Conservation (phyloP, 1,284 basidiomycete species). For the Sanghuangporus weigelae region DNA sequence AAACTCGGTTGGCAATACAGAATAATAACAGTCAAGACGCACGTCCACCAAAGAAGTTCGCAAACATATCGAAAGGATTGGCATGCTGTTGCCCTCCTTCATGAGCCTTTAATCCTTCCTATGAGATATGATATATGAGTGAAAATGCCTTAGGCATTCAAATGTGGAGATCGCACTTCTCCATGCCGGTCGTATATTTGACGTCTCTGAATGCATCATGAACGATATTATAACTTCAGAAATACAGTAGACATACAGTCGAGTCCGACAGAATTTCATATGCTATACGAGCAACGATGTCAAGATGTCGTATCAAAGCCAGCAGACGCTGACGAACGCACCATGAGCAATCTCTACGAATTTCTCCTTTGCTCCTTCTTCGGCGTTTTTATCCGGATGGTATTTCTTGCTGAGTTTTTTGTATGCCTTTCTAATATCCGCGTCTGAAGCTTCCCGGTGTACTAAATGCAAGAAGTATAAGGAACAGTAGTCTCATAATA, state of each 20-base stretch:
- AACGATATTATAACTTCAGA: not conserved
- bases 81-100: slow-evolving; percentile 66
- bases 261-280: slow-evolving; percentile 88
- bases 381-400: slow-evolving; percentile 93
- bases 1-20: slow-evolving; percentile 18
- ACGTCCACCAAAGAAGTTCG: slow-evolving; percentile 83
- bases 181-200: slow-evolving; percentile 90
- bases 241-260: slow-evolving; percentile 42
- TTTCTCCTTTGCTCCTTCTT: slow-evolving; percentile 72
- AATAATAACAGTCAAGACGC: slow-evolving; percentile 34
- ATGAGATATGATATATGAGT: slow-evolving; percentile 10
- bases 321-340: slow-evolving; percentile 30
- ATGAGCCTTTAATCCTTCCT: slow-evolving; percentile 86
- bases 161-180: slow-evolving; percentile 46
- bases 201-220: slow-evolving; percentile 56
- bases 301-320: not conserved
- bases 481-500: slow-evolving; percentile 15
- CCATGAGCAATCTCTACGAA: slow-evolving; percentile 89
- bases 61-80: slow-evolving; percentile 95
- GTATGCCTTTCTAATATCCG: slow-evolving; percentile 88
- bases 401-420: slow-evolving; percentile 85
- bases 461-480: slow-evolving; percentile 45
- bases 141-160: not conserved
- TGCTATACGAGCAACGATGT: slow-evolving; percentile 41
- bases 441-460: slow-evolving; percentile 72